These are phyloP conservation scores for Thalassiosira pacifica DNA, from an alignment of 352 stramenopile species.

Conservation along the genomic window DNA sequence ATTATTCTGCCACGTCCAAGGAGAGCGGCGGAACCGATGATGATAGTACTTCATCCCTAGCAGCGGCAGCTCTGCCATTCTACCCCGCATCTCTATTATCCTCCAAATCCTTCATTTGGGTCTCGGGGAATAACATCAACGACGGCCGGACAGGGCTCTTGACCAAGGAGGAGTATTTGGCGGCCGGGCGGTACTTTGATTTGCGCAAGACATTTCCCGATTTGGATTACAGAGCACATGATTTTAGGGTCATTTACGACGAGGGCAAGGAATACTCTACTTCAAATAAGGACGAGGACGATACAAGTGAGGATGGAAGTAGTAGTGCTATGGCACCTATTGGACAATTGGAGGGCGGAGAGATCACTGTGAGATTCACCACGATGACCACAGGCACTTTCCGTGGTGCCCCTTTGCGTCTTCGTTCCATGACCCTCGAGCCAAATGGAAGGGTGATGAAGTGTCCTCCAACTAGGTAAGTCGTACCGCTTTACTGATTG, in stretches of 20 bases:
- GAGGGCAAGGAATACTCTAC: constrained; percentile 29
- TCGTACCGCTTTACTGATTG: too few relatives aligned
- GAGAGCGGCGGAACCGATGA: too few relatives aligned
- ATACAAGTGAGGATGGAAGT: too few relatives aligned
- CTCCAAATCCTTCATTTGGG: constrained; percentile 38
- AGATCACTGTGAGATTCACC: constrained; percentile 67
- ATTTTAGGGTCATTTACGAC: constrained; percentile 64
- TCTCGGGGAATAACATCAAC: constrained; percentile 35
- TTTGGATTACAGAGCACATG: constrained; percentile 69
- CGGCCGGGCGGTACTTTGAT: constrained; percentile 70
- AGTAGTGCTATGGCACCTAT: not conserved
- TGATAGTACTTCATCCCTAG: not conserved
- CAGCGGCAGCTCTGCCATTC: constrained; percentile 6
- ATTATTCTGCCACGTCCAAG: not conserved
- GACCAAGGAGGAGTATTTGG: constrained; percentile 68
- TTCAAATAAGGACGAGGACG: too few relatives aligned
- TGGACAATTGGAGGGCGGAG: not conserved
- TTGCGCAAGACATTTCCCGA: constrained; percentile 66
- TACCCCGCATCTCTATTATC: constrained; percentile 40
- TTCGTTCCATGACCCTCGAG: constrained; percentile 47
- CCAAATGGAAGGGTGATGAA: constrained; percentile 63
- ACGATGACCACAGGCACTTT: constrained; percentile 61
- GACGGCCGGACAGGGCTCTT: constrained; percentile 41
- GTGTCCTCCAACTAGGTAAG: constrained; percentile 68
- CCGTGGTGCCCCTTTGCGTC: constrained; percentile 41